Conservation (phyloP, 129 eudicot genomes). For the Artemisia argyi region DNA sequence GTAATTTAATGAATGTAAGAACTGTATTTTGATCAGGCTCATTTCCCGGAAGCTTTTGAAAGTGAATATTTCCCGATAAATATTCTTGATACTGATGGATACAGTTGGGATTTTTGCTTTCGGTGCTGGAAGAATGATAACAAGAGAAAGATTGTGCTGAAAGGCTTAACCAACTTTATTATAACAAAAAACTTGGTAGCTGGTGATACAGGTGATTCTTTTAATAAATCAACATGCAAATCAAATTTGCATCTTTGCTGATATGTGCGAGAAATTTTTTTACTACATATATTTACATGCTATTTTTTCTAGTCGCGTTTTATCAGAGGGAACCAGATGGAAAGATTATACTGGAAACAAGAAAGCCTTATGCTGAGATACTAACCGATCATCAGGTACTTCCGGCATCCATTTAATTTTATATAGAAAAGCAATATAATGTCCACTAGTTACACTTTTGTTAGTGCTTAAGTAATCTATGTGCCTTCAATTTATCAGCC, state of each 20-base stretch:
- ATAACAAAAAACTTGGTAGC: conserved; percentile 36
- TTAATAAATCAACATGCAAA: conserved; percentile 12
- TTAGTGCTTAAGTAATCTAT: neutral
- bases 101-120: conserved; percentile 41
- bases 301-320: conserved; percentile 47
- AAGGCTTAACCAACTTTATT: conserved; percentile 52
- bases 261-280: neutral
- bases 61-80: conserved; percentile 27
- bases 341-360: conserved; percentile 15
- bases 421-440: neutral
- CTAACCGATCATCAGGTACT: neutral
- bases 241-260: neutral
- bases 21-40: conserved; percentile 35
- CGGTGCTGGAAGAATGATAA: conserved; percentile 34
- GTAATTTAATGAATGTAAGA: neutral
- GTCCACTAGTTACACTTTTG: neutral
- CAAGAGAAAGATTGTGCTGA: conserved; percentile 43
- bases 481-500: too few relatives aligned
- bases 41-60: conserved; percentile 39
- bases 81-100: conserved; percentile 54
- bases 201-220: conserved; percentile 53
- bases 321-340: conserved; percentile 45
- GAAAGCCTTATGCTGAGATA: neutral
- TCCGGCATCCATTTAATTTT: neutral
- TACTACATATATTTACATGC: neutral